Evolutionary conservation across 2,329 filamentous ascomycete species (phyloP), one percentile per base, ranked within the genome.

Genomic region (Stylonectria norvegica): DNA sequence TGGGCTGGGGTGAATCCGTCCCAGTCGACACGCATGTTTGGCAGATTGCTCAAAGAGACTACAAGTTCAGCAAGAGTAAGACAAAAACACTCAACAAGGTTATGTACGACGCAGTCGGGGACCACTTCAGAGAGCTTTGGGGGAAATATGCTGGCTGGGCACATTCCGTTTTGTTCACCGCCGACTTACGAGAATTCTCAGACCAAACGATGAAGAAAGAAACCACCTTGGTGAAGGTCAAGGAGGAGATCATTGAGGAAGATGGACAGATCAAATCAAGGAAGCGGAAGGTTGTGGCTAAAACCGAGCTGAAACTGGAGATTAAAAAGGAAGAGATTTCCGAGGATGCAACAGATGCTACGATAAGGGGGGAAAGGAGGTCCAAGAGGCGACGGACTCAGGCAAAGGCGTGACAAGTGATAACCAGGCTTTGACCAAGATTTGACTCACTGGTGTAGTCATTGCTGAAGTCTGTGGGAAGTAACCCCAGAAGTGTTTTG

Each of bases 21-120:
- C 93, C 93, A 0, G 87, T 98, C 20, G 93, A 98, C 64, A 98
- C 94, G 1, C 94, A 98, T 66, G 89, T 98, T 10, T 97, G 90
- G 91, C 90, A 97, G 69, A 97, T 98, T 58, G 94, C 93, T 1
- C 88, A 94, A 62, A 77, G 93, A 38, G 93, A 98, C 64, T 98
- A 98, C 68, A 89, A 84, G 43, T 95, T 98, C 56, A 87, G 88
- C 5, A 91, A 88, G 58, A 81, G 79, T 7, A 93, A 90, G 58
- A 86, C 66, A 46, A 91, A 89, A 58, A 91, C 88, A 33, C 74
- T 98, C 47, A 96, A 85, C 11, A 94, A 94, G 59, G 78, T 76
- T 28, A 90, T 88, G 48, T 97, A 98, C 58, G 84, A 93, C 60
- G 87, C 89, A 0, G 81, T 98, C 11, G 93, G 86, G 1, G 86